Evolutionary conservation across 139 green algal genomes (phyloP).

Genomic region (Eudorina sp.): DNA sequence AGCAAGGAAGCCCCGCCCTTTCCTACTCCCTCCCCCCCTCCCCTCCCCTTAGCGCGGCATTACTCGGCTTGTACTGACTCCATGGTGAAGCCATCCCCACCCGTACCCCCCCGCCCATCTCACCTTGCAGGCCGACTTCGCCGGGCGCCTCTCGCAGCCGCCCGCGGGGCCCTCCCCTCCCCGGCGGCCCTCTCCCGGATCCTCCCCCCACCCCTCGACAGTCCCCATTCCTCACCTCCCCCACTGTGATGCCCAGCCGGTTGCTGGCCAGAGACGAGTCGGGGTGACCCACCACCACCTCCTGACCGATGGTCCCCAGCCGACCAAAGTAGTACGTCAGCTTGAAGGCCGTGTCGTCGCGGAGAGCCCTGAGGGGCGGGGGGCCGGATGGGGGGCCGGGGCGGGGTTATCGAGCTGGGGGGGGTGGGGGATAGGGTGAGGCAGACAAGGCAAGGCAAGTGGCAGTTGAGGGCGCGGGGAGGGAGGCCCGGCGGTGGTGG

Average conservation of each 20-base stretch:
- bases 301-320: conserved; percentile 42
- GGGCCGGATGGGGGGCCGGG: neutral
- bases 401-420: too few relatives aligned
- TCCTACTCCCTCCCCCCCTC: too few relatives aligned
- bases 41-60: too few relatives aligned
- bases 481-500: too few relatives aligned
- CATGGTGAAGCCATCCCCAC: too few relatives aligned
- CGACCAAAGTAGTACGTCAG: conserved; percentile 67
- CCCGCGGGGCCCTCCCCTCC: neutral
- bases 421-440: too few relatives aligned
- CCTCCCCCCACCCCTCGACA: neutral
- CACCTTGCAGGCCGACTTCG: too few relatives aligned
- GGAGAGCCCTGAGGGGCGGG: conserved; percentile 19
- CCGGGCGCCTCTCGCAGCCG: too few relatives aligned
- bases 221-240: neutral
- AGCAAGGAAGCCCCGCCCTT: neutral
- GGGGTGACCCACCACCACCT: conserved; percentile 55
- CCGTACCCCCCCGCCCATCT: neutral
- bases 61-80: too few relatives aligned
- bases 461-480: too few relatives aligned
- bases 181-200: neutral
- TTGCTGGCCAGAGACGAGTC: conserved; percentile 26
- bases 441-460: too few relatives aligned
- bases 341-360: conserved; percentile 65
- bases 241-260: neutral